Evolutionary conservation across 805 yeast species (phyloP).

Genomic region (Starmerella floricola): DNA sequence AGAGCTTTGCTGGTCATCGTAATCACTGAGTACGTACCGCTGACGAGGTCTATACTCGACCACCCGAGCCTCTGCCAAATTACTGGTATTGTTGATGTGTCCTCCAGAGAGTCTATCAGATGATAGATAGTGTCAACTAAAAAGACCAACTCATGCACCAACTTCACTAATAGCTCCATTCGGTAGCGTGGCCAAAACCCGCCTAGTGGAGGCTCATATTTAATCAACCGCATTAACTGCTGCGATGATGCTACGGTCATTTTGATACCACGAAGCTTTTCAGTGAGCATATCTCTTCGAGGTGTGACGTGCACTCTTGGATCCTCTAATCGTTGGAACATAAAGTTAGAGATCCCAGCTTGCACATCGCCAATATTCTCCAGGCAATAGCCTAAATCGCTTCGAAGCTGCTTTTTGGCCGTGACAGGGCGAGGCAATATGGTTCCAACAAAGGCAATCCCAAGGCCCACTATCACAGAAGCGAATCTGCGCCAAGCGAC

Average conservation of each 20-base stretch:
- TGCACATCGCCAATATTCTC: conserved; percentile 23
- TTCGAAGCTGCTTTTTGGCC: conserved; percentile 25
- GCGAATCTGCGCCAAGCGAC: conserved; percentile 28
- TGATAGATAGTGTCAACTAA: conserved; percentile 18
- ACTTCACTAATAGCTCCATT: conserved; percentile 21
- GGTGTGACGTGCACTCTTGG: conserved; percentile 17
- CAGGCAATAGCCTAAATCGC: conserved; percentile 17
- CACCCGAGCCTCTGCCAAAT: conserved; percentile 23
- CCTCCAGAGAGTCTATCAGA: conserved; percentile 22
- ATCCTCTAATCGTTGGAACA: conserved; percentile 20
- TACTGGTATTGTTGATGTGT: conserved; percentile 17
- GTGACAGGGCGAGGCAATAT: conserved; percentile 26
- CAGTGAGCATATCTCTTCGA: conserved; percentile 18
- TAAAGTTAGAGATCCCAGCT: conserved; percentile 25
- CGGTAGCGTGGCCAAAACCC: conserved; percentile 28
- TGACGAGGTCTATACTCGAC: conserved; percentile 21
- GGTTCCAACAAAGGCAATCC: conserved; percentile 24
- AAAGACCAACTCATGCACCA: conserved; percentile 21
- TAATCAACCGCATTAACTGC: conserved; percentile 7
- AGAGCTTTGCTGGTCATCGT: conserved; percentile 25
- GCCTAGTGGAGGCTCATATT: conserved; percentile 27
- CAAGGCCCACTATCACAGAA: conserved; percentile 24
- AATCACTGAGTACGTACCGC: conserved; percentile 24
- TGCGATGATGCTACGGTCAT: conserved; percentile 9
- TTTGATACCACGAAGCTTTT: conserved; percentile 12